Evolutionary conservation across 176 grass and related monocot species (phyloP).

Genomic region (Guadua angustifolia): DNA sequence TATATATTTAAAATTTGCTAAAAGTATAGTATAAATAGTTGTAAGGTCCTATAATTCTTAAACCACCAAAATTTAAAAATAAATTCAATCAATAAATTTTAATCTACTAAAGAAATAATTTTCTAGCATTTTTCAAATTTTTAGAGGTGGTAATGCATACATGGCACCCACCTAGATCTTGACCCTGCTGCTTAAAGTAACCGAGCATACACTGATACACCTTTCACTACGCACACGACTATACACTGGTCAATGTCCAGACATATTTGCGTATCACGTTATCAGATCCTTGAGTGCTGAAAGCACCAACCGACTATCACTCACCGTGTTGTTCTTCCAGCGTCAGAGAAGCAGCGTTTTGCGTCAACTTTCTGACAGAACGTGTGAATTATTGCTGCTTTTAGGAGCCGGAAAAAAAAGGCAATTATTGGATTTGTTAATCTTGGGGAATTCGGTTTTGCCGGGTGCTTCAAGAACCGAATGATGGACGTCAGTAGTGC

Average conservation of each 20-base stretch:
- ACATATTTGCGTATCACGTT: conserved; percentile 44
- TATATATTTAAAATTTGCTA: no score
- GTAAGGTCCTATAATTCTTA: no score
- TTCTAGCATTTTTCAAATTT: no score
- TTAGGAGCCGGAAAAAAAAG: conserved; percentile 28
- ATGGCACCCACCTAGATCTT: no score
- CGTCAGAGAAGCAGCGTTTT: conserved; percentile 20
- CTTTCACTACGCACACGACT: neutral
- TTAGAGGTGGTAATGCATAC: no score
- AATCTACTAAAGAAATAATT: no score
- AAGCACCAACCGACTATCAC: conserved; percentile 46
- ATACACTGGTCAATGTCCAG: neutral
- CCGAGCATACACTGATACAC: neutral
- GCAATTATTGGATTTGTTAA: conserved; percentile 50
- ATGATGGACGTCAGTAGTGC: conserved; percentile 29
- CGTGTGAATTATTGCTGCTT: conserved; percentile 37
- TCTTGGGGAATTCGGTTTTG: conserved; percentile 23
- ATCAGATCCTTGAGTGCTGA: conserved; percentile 43
- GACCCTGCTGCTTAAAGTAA: neutral
- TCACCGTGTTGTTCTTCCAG: conserved; percentile 27
- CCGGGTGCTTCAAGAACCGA: neutral
- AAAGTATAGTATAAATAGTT: no score
- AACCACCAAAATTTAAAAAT: no score
- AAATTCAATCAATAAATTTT: no score
- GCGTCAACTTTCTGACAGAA: conserved; percentile 16